Evolutionary conservation across 345 rosid genomes (phyloP), one percentile per base, ranked within the genome.

Genomic region (Gossypium stocksii): DNA sequence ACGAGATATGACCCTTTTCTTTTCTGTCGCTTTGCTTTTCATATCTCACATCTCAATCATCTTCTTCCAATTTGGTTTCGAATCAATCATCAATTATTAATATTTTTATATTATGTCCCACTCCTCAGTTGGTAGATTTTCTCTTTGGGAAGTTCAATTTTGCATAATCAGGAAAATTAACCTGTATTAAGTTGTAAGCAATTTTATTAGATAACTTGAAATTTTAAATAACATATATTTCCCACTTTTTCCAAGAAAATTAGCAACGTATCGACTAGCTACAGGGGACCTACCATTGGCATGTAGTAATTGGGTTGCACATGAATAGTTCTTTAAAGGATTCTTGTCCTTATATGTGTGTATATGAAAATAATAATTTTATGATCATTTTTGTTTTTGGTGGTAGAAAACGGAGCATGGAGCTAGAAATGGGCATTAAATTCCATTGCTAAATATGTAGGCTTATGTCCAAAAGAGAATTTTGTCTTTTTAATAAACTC

Each of bases 351-450:
- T 53, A n/a, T 52, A 52, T 52, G 57, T n/a, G 56, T 16, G 7
- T 52, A 73, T 41, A 41, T 57, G 19, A 22, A 34, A 34, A 34
- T 4, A 34, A 34, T 34, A 34, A 34, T 4, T 34, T 5, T 34
- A 5, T 34, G 59, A 67, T 59, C 20, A 17, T 43, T 25, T 16
- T 60, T 69, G 46, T 44, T 59, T 17, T 20, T 4, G 9, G 61
- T 11, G 60, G 34, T 53, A 68, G 54, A 14, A 53, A 73, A 66
- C 57, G 29, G 5, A 66, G 15, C 54, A 51, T 43, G 70, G 58
- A 67, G 59, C 74, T 34, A 68, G 67, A 76, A n/a, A 27, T 68
- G 72, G 59, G 72, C 44, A 45, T 48, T 48, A 48, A 48, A 13
- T 15, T 45, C 5, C 71, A 20, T 2, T 5, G 49, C 17, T 19